Evolutionary conservation across 106 monocot genomes (phyloP).

Genomic region (Dactylorhiza incarnata): DNA sequence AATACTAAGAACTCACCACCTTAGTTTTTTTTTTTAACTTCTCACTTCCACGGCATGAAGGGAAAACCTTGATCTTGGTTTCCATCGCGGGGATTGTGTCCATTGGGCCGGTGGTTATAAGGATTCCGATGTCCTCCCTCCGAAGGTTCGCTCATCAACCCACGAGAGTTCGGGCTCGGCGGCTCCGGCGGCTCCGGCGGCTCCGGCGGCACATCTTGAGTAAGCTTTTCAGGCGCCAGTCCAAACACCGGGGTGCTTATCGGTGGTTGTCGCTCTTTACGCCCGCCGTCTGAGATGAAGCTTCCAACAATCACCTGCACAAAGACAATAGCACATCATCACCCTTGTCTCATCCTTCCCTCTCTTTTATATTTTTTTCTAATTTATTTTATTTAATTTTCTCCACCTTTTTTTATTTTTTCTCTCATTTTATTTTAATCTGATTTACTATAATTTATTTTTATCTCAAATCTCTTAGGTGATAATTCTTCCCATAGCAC

Average conservation of each 20-base stretch:
- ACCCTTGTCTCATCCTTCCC: no score
- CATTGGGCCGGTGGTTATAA: slow-evolving; percentile 29
- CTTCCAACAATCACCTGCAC: slow-evolving; percentile 61
- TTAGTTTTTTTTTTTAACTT: no score
- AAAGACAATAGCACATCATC: no score
- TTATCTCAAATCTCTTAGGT: no score
- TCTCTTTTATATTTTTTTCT: no score
- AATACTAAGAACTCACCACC: no score
- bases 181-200: slow-evolving; percentile 14
- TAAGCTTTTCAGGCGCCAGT: slow-evolving; percentile 3
- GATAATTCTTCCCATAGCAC: neutral
- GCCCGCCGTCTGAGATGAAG: slow-evolving; percentile 36
- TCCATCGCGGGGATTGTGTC: slow-evolving; percentile 25
- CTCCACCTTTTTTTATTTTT: no score
- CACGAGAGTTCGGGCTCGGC: slow-evolving; percentile 42
- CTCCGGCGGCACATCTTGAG: slow-evolving; percentile 10
- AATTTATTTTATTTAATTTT: no score
- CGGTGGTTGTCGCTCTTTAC: slow-evolving; percentile 12
- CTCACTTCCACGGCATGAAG: slow-evolving; percentile 41
- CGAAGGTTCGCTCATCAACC: slow-evolving; percentile 39
- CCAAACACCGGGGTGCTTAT: neutral
- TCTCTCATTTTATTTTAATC: no score
- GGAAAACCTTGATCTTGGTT: slow-evolving; percentile 5
- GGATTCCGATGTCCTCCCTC: slow-evolving; percentile 34
- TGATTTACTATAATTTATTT: no score